phyloP scores from a whole-genome alignment of 345 rosid species.

The Hibiscus tridactylites region DNA sequence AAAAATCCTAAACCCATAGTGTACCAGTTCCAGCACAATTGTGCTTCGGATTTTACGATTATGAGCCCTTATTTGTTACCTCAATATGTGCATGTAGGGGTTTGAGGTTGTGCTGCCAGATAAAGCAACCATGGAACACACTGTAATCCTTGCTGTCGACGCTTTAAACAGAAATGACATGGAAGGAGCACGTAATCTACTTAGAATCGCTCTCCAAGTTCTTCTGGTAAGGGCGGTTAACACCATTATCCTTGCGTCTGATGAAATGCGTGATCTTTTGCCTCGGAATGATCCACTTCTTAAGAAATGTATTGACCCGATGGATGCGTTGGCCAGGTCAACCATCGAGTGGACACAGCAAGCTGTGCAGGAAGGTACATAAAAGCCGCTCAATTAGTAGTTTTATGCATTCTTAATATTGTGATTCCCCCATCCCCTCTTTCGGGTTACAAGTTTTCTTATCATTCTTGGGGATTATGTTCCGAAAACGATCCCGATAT shows the following conservation, averaged over 20 bases:
- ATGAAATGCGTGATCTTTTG: slow-evolving; percentile 43
- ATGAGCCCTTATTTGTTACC: neutral
- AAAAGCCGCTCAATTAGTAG: neutral
- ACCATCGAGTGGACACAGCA: slow-evolving; percentile 40
- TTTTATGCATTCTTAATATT: neutral
- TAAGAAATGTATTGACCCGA: slow-evolving; percentile 50
- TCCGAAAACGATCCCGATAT: neutral
- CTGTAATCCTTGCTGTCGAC: slow-evolving; percentile 38
- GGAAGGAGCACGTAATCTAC: slow-evolving; percentile 51
- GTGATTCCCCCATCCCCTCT: neutral
- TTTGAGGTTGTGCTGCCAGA: slow-evolving; percentile 67
- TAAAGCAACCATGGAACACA: slow-evolving; percentile 48
- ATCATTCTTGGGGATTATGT: neutral
- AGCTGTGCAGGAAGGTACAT: slow-evolving; percentile 5
- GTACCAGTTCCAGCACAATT: neutral
- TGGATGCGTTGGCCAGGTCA: slow-evolving; percentile 53
- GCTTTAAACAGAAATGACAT: slow-evolving; percentile 42
- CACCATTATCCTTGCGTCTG: slow-evolving; percentile 48
- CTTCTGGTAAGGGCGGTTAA: slow-evolving; percentile 55
- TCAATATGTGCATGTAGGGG: slow-evolving; percentile 32
- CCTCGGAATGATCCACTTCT: slow-evolving; percentile 52
- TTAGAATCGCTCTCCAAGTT: slow-evolving; percentile 54
- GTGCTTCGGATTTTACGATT: neutral
- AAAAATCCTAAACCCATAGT: neutral
- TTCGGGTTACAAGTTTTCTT: neutral